Conservation (phyloP, 1,284 basidiomycete species). For the Spongiforma sp. region DNA sequence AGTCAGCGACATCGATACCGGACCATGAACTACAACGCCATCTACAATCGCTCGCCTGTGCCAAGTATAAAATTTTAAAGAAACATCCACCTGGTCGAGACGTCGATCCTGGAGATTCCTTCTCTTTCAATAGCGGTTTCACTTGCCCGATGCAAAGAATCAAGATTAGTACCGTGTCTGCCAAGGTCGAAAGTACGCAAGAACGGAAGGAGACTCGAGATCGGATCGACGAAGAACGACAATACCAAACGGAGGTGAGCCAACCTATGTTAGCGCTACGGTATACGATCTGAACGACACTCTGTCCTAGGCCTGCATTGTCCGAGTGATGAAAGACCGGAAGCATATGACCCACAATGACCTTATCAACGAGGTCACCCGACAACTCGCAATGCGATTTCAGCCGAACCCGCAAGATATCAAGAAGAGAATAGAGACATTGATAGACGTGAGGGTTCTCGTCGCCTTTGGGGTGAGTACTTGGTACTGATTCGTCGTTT, state of each 20-base stretch:
- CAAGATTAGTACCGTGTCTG: slow-evolving; percentile 93
- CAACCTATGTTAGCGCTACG: background rate
- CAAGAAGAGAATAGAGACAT: slow-evolving; percentile 93
- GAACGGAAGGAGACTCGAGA: slow-evolving; percentile 93
- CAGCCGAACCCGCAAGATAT: slow-evolving; percentile 85
- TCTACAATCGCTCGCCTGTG: slow-evolving; percentile 95
- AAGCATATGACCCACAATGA: slow-evolving; percentile 92
- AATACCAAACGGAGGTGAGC: slow-evolving; percentile 86
- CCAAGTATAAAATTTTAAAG: slow-evolving; percentile 93
- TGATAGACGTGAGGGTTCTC: slow-evolving; percentile 82
- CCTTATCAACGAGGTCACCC: slow-evolving; percentile 89
- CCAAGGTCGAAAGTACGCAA: slow-evolving; percentile 83
- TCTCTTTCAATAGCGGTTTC: slow-evolving; percentile 91
- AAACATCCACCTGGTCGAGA: slow-evolving; percentile 93
- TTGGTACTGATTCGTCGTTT: slow-evolving; percentile 8
- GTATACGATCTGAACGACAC: slow-evolving; percentile 5
- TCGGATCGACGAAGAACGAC: slow-evolving; percentile 92
- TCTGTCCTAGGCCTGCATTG: slow-evolving; percentile 84
- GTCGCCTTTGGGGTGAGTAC: background rate
- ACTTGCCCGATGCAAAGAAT: slow-evolving; percentile 85
- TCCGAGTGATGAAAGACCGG: slow-evolving; percentile 97
- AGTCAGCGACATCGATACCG: slow-evolving; percentile 73
- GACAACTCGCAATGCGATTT: slow-evolving; percentile 87
- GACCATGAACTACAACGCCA: slow-evolving; percentile 88
- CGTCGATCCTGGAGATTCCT: slow-evolving; percentile 76